Conservation (phyloP, 129 eudicot species). For the Tagetes patula region DNA sequence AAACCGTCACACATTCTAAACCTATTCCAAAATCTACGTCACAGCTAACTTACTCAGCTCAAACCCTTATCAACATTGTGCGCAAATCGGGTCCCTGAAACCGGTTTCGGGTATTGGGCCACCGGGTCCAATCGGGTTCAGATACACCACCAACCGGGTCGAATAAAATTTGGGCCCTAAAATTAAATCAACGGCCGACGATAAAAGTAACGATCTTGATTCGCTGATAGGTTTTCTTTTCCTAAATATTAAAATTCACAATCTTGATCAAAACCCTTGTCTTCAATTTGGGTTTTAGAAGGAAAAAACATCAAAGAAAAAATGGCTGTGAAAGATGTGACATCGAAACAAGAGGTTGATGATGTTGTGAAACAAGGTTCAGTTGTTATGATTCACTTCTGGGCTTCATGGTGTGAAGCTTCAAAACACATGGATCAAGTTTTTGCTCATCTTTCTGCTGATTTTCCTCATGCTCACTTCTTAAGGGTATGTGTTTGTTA, state of each 20-base stretch:
- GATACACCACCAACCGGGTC: conserved; percentile 3
- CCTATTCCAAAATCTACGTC: no score
- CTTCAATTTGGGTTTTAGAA: not conserved
- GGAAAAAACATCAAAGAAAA: not conserved
- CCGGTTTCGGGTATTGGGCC: no score
- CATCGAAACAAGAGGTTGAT: conserved; percentile 76
- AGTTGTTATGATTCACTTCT: conserved; percentile 73
- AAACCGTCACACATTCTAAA: no score
- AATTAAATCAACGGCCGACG: conserved; percentile 26
- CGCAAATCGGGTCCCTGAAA: no score
- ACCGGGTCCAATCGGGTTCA: not conserved
- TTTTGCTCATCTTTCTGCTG: conserved; percentile 83
- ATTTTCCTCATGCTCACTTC: conserved; percentile 85
- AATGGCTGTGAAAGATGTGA: conserved; percentile 71
- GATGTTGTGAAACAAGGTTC: conserved; percentile 41
- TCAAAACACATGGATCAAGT: conserved; percentile 99
- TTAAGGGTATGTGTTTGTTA: conserved; percentile 48
- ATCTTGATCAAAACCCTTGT: no score
- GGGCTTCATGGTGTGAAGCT: conserved; percentile 99
- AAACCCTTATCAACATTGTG: no score
- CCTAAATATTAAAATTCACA: not conserved
- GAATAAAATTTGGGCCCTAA: not conserved
- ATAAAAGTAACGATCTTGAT: conserved; percentile 19
- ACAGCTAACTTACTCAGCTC: no score
- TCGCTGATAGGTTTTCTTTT: conserved; percentile 27